These are phyloP conservation scores for Trypanosoma cruzi DNA, from an alignment of 208 protist genomes.

Conservation along the genomic window DNA sequence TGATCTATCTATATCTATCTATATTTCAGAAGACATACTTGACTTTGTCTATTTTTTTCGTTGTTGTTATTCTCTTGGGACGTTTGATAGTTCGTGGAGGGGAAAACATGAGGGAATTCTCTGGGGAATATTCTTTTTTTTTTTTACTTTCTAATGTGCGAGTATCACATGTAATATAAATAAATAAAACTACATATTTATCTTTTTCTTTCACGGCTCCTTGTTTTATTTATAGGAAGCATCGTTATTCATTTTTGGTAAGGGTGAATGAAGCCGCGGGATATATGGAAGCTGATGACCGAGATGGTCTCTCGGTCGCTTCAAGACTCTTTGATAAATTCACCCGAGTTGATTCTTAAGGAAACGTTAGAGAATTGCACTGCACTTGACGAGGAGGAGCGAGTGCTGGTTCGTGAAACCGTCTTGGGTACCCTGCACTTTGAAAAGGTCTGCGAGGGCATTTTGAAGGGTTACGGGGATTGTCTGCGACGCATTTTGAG, in stretches of 20 bases:
- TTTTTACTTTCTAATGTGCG: too few species aligned
- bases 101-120: not conserved
- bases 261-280: conserved; percentile 44
- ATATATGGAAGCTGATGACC: conserved; percentile 55
- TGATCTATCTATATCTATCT: conserved; percentile 4
- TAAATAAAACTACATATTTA: not conserved
- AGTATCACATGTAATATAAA: not conserved
- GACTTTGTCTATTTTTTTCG: not conserved
- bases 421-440: conserved; percentile 60
- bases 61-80: too few species aligned
- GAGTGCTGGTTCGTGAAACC: conserved; percentile 45
- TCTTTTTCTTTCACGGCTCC: not conserved
- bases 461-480: conserved; percentile 73
- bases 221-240: not conserved
- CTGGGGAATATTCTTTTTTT: too few species aligned
- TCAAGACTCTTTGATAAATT: conserved; percentile 4
- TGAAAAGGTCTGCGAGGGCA: conserved; percentile 59
- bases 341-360: conserved; percentile 49
- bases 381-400: conserved; percentile 31
- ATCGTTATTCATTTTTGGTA: not conserved
- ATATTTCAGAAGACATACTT: conserved; percentile 2
- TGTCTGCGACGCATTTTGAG: conserved; percentile 60
- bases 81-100: not conserved
- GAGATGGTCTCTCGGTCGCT: conserved; percentile 30
- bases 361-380: conserved; percentile 30